Base-by-base conservation (phyloP, 1,139 yeast genomes). In the Candida sanyaensis region DNA sequence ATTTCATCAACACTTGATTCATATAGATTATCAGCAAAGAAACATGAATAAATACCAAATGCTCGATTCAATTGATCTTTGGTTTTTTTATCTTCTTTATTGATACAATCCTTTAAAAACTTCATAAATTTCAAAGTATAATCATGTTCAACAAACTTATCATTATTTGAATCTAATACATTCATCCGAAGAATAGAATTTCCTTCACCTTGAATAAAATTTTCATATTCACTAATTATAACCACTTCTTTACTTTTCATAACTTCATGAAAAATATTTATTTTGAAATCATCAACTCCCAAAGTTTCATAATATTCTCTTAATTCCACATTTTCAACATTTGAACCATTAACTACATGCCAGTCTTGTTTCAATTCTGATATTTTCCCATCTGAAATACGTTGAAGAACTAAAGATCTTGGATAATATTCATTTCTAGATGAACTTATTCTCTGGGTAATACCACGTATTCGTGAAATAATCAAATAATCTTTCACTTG, bases 1-100 rank as follows among this genome's bases (percentile, higher is more conserved):
- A 46, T 42, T 39, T 52, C 50, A 9, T 42, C 39, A 5, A 48
- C 32, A 13, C 48, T 27, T 29, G 28, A 8, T 9, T 21, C 12
- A n/a, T 32, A 11, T 10, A 30, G 23, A 2, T 41, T 32, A 2
- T 41, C 29, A 6, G 34, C 12, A 24, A 37, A 27, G 6, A 26
- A 29, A 36, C 37, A 33, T 2, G 26, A 11, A 3, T 40, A 32
- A 2, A 48, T 21, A 10, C 53, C 53, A 24, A 50, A 46, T 4
- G 46, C 41, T 17, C 5, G 21, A 11, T 23, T 9, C 5, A 49
- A 33, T 12, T 11, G 12, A 6, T 29, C 32, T 5, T 12, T 32
- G 11, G n/a, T 7, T 10, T 29, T 31, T 10, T 24, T 34, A 21
- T 13, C 41, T 33, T 23, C 21, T 17, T 17, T 17, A 17, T 26